These are phyloP conservation scores for Selaginella tamariscina DNA, from an alignment of 75 land plant species.

Conservation along the genomic window DNA sequence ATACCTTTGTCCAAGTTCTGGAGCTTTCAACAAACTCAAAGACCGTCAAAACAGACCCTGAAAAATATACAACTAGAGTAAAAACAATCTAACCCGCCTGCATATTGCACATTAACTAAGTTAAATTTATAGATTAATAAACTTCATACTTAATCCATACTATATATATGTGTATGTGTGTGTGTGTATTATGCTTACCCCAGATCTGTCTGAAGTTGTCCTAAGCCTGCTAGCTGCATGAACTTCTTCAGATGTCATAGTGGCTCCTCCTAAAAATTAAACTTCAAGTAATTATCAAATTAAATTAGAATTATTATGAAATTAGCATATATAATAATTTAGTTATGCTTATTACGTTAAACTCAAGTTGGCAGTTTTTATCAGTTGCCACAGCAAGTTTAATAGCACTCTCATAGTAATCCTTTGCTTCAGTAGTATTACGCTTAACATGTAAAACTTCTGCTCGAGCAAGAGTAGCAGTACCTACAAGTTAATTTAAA, in stretches of 20 bases:
- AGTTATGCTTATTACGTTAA: too few relatives aligned
- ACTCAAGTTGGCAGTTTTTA: background rate
- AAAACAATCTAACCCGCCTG: background rate
- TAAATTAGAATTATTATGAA: too few relatives aligned
- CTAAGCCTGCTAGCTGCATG: constrained; percentile 5
- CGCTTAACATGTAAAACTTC: background rate
- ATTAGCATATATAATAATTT: too few relatives aligned
- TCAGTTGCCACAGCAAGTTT: background rate
- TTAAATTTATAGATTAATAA: too few relatives aligned
- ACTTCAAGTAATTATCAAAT: too few relatives aligned
- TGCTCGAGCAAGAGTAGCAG: constrained; percentile 7
- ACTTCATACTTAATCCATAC: too few relatives aligned
- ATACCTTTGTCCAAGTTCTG: background rate
- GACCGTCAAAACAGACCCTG: constrained; percentile 1
- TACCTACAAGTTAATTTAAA: background rate
- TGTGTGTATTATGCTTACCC: background rate
- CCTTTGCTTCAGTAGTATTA: background rate
- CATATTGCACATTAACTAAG: background rate
- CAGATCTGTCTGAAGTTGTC: constrained; percentile 4
- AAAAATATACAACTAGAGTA: background rate
- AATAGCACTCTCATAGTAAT: background rate
- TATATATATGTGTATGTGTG: too few relatives aligned
- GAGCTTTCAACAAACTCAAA: constrained; percentile 5
- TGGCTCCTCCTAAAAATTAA: background rate
- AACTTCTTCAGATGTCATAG: background rate